These are phyloP conservation scores for Penicillium sp. DNA, from an alignment of 2,329 filamentous ascomycete genomes.

Conservation along the genomic window DNA sequence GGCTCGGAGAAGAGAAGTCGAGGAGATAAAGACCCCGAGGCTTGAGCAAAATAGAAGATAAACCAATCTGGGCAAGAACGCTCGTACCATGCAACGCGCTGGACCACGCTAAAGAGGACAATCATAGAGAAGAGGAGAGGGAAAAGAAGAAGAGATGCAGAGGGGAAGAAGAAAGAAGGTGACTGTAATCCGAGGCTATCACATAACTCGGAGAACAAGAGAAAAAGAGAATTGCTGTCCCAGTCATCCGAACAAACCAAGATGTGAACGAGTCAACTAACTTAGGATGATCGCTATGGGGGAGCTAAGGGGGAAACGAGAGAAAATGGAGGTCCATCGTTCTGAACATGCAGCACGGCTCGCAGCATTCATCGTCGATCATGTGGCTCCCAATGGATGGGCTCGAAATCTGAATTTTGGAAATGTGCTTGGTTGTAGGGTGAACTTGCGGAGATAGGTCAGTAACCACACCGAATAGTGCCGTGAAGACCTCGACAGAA, in stretches of 20 bases:
- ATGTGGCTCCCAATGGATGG: constrained; percentile 46
- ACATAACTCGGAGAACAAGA: not conserved
- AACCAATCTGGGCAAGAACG: constrained; percentile 16
- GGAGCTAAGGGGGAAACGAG: not conserved
- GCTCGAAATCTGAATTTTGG: constrained; percentile 47
- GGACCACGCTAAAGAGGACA: constrained; percentile 25
- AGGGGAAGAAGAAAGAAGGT: not conserved
- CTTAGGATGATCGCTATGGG: not conserved
- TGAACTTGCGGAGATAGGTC: constrained; percentile 31
- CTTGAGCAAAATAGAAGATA: constrained; percentile 4
- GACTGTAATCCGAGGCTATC: not conserved
- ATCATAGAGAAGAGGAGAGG: constrained; percentile 4
- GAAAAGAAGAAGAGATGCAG: not conserved
- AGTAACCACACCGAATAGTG: too few species aligned
- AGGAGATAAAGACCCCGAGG: not conserved
- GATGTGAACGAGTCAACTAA: not conserved
- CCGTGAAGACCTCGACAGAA: not conserved
- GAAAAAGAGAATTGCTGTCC: not conserved
- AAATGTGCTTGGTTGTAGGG: constrained; percentile 49
- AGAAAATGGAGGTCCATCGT: constrained; percentile 16
- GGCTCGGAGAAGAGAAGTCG: constrained; percentile 17
- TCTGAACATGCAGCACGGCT: constrained; percentile 3
- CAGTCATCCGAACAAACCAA: not conserved
- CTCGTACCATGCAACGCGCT: constrained; percentile 24
- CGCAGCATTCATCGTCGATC: constrained; percentile 27